These are phyloP conservation scores for Penicillium capsulatum DNA, from an alignment of 2,329 filamentous ascomycete genomes.

Conservation along the genomic window DNA sequence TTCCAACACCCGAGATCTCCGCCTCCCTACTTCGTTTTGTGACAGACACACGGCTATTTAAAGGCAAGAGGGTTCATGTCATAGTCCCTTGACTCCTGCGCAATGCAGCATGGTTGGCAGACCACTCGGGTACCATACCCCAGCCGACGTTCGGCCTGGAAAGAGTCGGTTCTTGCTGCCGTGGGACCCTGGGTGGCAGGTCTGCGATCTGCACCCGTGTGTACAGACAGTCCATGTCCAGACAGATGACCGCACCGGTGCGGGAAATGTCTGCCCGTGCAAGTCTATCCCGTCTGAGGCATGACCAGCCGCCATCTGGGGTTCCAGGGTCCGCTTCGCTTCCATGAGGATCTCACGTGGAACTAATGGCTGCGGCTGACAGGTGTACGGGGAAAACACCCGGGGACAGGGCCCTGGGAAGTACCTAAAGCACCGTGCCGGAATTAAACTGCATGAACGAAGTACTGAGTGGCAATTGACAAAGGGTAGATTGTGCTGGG, in stretches of 20 bases:
- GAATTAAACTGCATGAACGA: no score
- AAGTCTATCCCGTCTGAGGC: no score
- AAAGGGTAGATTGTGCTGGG: neutral
- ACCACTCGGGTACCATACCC: no score
- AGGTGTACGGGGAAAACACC: slow-evolving; percentile 13
- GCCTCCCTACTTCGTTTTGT: neutral
- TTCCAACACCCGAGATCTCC: neutral
- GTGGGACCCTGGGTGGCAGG: no score
- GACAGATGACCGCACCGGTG: neutral
- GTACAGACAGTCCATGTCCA: slow-evolving; percentile 13
- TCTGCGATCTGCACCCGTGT: slow-evolving; percentile 6
- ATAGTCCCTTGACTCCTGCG: neutral
- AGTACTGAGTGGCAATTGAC: neutral
- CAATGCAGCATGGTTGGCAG: no score
- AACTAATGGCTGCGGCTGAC: slow-evolving; percentile 45
- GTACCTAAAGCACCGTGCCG: no score
- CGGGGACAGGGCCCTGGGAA: no score
- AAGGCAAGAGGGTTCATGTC: slow-evolving; percentile 25
- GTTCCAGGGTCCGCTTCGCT: slow-evolving; percentile 40
- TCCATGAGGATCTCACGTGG: slow-evolving; percentile 38
- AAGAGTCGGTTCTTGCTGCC: no score
- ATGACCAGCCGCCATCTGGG: slow-evolving; percentile 34
- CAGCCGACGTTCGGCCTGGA: no score
- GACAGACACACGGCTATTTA: slow-evolving; percentile 25
- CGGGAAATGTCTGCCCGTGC: neutral